These are phyloP conservation scores for Fusarium sp. DNA, from an alignment of 2,329 filamentous ascomycete species.

Conservation along the genomic window DNA sequence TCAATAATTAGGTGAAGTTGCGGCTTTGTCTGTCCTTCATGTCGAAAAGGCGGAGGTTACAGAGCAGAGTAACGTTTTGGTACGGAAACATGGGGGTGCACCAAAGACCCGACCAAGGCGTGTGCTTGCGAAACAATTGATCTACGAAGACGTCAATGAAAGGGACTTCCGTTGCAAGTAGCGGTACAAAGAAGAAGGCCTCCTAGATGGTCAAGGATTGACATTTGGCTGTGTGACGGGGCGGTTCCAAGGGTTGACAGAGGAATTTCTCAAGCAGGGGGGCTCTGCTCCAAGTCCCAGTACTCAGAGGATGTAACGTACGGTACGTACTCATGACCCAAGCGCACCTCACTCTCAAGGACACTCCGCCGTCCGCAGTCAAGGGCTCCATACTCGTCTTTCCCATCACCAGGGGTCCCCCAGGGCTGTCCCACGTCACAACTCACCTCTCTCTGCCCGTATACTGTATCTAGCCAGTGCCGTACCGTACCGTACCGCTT, in stretches of 20 bases:
- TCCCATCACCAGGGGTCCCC: constrained; percentile 34
- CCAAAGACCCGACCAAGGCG: constrained; percentile 18
- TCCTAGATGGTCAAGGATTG: constrained; percentile 10
- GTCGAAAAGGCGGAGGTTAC: constrained; percentile 34
- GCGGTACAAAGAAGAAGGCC: constrained; percentile 9
- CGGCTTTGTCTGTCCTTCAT: constrained; percentile 17
- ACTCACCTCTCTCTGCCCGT: not conserved
- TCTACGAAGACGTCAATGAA: constrained; percentile 11
- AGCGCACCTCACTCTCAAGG: not conserved
- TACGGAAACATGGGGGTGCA: constrained; percentile 25
- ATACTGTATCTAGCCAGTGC: constrained; percentile 12
- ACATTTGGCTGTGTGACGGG: constrained; percentile 7
- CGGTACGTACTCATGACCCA: constrained; percentile 8
- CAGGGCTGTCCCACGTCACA: constrained; percentile 30
- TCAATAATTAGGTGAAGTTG: not conserved
- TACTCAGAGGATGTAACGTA: constrained; percentile 3
- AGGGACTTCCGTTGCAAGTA: not conserved
- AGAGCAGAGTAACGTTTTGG: constrained; percentile 23
- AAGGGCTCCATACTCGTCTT: constrained; percentile 20
- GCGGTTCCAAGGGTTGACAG: constrained; percentile 6
- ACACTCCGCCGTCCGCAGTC: constrained; percentile 26
- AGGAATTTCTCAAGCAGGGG: constrained; percentile 7
- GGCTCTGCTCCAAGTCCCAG: constrained; percentile 5
- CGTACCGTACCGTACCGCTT: not conserved
- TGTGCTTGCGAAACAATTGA: constrained; percentile 31